phyloP scores from a whole-genome alignment of 805 yeast genomes.

The Kazachstania psychrophila region DNA sequence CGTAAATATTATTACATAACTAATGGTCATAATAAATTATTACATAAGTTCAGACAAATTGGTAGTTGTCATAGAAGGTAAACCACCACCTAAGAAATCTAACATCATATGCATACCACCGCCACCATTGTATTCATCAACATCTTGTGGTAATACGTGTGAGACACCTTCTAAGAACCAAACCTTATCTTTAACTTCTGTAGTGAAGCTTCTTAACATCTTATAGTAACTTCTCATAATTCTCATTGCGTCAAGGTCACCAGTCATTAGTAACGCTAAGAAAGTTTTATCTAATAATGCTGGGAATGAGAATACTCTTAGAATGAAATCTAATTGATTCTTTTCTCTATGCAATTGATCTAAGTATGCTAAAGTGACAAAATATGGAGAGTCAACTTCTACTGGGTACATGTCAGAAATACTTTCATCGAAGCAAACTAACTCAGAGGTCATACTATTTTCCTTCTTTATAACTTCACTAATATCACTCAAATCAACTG shows the following conservation, averaged over 20 bases:
- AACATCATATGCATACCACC: slow-evolving; percentile 91
- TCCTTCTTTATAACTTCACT: slow-evolving; percentile 49
- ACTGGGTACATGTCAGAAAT: slow-evolving; percentile 83
- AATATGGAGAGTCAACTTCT: slow-evolving; percentile 70
- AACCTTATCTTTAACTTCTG: slow-evolving; percentile 78
- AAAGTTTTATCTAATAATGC: slow-evolving; percentile 80
- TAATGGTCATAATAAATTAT: too few relatives aligned
- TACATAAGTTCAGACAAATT: slow-evolving; percentile 27
- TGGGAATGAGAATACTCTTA: slow-evolving; percentile 86
- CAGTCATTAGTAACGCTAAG: slow-evolving; percentile 66
- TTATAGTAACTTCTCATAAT: slow-evolving; percentile 85
- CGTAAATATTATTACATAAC: too few relatives aligned
- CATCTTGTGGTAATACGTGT: slow-evolving; percentile 81
- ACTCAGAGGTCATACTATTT: slow-evolving; percentile 39
- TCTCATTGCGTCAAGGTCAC: slow-evolving; percentile 81
- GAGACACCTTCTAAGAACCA: slow-evolving; percentile 94
- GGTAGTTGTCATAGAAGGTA: slow-evolving; percentile 40
- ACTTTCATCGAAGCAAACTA: slow-evolving; percentile 78
- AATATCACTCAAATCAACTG: slow-evolving; percentile 83
- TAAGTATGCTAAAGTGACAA: slow-evolving; percentile 77
- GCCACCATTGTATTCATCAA: slow-evolving; percentile 82
- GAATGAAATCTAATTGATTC: slow-evolving; percentile 73
- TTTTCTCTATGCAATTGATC: slow-evolving; percentile 77
- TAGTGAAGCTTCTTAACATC: slow-evolving; percentile 68
- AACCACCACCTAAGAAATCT: slow-evolving; percentile 69